Evolutionary conservation across 352 stramenopile species (phyloP), one percentile per base, ranked within the genome.

Genomic region (Pythium biforme): DNA sequence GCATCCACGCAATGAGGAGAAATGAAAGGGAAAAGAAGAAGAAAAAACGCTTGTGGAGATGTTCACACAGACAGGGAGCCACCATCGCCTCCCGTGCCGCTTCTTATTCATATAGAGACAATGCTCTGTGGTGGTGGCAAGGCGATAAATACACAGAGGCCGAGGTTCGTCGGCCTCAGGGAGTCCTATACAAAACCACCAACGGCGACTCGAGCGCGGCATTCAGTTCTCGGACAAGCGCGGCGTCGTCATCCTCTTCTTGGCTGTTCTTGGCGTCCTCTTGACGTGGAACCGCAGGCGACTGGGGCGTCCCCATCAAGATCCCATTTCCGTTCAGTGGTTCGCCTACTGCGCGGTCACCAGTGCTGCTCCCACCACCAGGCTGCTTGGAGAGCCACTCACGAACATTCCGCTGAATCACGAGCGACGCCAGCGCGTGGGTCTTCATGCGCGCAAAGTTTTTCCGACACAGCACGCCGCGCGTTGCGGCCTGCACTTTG

Each of bases 371-470:
- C 12, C n/a, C n/a, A n/a, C n/a, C n/a, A n/a, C n/a, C n/a, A n/a
- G 64, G 64, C 26, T 72, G 59, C 39, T 92, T 92, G 56, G 86
- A 82, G 72, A 81, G 89, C 85, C 85, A 94, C 56, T 92, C 85
- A n/a, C 81, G 77, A 37, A 92, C 83, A 54, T 94, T 95, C 31
- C 83, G 72, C 52, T 95, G 86, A 46, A 95, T 95, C 33, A 95
- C 86, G 17, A 95, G 67, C 27, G 86, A 94, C 17, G 86, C 83
- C 12, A 92, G 72, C 54, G 84, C 83, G 20, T 93, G 82, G 23
- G 81, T 82, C 65, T 95, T 95, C 83, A 95, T 93, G 33, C 81
- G 79, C 0, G 83, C 82, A 72, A 95, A 95, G 53, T 95, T 85
- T 68, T 95, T 95, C 19, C 86, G 82, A 31, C 84, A 93, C 31